Percentiles rank a stretch among this genome's conserved stretches.
Conservation (phyloP, 2,329 filamentous ascomycete genomes). For the Pseudogymnoascus sp. region DNA sequence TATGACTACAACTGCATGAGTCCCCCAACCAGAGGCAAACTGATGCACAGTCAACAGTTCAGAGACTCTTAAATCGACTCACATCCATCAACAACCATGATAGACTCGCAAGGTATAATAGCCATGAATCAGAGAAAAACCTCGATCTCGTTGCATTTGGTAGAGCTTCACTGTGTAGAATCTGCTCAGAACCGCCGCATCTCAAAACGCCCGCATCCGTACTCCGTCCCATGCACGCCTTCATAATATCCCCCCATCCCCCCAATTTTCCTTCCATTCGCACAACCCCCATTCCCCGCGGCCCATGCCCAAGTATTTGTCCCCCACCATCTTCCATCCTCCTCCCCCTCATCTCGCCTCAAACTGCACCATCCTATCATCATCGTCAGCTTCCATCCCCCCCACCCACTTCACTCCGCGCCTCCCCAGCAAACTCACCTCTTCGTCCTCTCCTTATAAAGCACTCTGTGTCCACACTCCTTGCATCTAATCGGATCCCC, state of each 20-base stretch:
- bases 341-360: slow-evolving; percentile 68
- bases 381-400: background rate
- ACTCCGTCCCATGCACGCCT: slow-evolving; percentile 8
- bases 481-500: slow-evolving; percentile 80
- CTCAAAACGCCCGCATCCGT: slow-evolving; percentile 1
- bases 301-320: background rate
- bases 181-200: background rate
- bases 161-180: background rate
- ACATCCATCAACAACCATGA: background rate
- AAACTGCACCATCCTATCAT: slow-evolving; percentile 87
- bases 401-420: background rate
- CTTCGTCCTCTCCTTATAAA: slow-evolving; percentile 98
- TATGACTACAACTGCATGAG: background rate
- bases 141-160: background rate
- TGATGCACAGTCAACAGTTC: background rate
- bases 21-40: background rate
- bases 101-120: background rate
- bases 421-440: slow-evolving; percentile 52
- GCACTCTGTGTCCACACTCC: slow-evolving; percentile 87
- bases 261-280: background rate
- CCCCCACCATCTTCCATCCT: slow-evolving; percentile 7
- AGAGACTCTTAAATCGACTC: background rate
- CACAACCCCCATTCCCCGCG: background rate
- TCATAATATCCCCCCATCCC: background rate
- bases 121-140: background rate